These are phyloP conservation scores for Eucalyptus erythrocorys DNA, from an alignment of 345 rosid genomes.

Conservation along the genomic window DNA sequence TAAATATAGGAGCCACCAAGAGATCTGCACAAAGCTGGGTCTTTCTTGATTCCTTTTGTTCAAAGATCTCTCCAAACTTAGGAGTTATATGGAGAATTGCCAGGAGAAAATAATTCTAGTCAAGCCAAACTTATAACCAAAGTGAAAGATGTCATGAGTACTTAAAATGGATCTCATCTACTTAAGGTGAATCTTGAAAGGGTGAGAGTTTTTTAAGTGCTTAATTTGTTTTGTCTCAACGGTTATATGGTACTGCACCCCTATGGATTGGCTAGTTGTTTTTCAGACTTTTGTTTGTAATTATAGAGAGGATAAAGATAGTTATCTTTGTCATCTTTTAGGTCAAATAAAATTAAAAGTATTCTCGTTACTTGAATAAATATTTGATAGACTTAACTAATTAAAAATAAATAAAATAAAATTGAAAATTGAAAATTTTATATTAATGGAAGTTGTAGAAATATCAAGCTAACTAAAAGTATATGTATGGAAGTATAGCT, in stretches of 20 bases:
- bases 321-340: neutral
- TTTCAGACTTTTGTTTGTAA: neutral
- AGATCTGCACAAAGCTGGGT: constrained; percentile 28
- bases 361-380: neutral
- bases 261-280: neutral
- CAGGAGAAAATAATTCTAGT: neutral
- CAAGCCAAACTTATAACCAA: neutral
- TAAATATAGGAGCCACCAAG: constrained; percentile 2
- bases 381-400: neutral
- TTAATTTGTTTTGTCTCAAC: neutral
- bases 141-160: neutral
- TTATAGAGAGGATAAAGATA: neutral
- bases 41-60: constrained; percentile 17
- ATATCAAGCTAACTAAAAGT: neutral
- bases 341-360: neutral
- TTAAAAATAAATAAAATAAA: neutral
- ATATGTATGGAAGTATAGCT: neutral
- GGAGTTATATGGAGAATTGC: neutral
- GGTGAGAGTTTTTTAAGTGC: constrained; percentile 3
- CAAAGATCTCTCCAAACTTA: neutral
- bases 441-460: constrained; percentile 1
- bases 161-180: neutral
- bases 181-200: neutral
- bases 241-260: neutral
- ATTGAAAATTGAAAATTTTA: neutral